These are phyloP conservation scores for Sarocladium brachiariae DNA, from an alignment of 2,329 filamentous ascomycete genomes.

Conservation along the genomic window DNA sequence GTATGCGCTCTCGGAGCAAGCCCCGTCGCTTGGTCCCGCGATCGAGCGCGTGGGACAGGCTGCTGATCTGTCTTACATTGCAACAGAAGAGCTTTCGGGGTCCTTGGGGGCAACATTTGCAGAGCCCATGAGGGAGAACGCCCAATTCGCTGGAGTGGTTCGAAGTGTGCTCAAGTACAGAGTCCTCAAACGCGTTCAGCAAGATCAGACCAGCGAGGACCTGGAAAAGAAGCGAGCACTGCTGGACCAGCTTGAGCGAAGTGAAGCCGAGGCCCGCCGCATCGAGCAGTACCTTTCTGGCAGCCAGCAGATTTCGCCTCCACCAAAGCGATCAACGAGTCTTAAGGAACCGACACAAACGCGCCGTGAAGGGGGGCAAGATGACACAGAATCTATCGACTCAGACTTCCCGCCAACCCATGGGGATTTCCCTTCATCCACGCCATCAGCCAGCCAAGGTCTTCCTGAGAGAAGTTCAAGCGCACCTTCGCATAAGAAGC, in stretches of 20 bases:
- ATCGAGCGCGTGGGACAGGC: conserved; percentile 94
- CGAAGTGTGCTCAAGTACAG: conserved; percentile 82
- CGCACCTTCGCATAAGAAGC: conserved; percentile 61
- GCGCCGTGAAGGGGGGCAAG: conserved; percentile 49
- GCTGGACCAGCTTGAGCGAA: conserved; percentile 84
- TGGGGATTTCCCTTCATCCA: conserved; percentile 56
- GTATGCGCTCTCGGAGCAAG: conserved; percentile 90
- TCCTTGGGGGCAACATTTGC: conserved; percentile 90
- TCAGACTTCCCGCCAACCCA: conserved; percentile 93
- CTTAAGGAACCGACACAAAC: conserved; percentile 45
- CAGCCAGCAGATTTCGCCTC: conserved; percentile 56
- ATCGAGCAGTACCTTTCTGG: conserved; percentile 83
- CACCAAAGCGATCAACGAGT: conserved; percentile 59
- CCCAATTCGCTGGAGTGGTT: conserved; percentile 94
- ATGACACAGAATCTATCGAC: conserved; percentile 86
- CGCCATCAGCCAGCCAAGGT: conserved; percentile 69
- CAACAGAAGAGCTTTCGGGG: conserved; percentile 82
- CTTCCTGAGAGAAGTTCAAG: conserved; percentile 48
- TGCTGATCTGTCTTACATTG: conserved; percentile 91
- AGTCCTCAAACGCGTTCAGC: conserved; percentile 88
- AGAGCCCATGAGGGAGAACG: conserved; percentile 95
- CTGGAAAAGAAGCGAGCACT: conserved; percentile 77
- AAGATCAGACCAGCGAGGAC: conserved; percentile 95
- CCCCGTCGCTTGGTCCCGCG: conserved; percentile 78
- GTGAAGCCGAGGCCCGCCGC: conserved; percentile 84